phyloP scores from a whole-genome alignment of 805 yeast genomes.

The Kodamaea leandrae region DNA sequence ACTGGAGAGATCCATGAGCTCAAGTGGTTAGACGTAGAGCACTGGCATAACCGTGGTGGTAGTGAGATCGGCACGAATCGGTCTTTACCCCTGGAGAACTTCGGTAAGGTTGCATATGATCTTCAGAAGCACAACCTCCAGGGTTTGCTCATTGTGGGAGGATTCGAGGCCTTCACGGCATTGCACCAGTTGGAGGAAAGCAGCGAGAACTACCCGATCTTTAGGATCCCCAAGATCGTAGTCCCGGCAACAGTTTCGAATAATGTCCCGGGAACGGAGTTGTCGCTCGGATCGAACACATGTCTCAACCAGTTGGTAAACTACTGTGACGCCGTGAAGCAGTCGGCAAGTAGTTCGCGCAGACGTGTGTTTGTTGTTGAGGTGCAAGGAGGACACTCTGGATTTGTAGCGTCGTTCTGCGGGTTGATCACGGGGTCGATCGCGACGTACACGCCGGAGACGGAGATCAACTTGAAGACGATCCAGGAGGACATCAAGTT shows the following conservation, averaged over 20 bases:
- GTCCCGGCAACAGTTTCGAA: slow-evolving; percentile 80
- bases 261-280: slow-evolving; percentile 81
- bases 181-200: slow-evolving; percentile 63
- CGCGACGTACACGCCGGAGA: slow-evolving; percentile 76
- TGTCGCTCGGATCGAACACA: slow-evolving; percentile 73
- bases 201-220: slow-evolving; percentile 61
- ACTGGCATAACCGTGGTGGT: slow-evolving; percentile 75
- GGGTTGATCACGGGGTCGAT: slow-evolving; percentile 71
- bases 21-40: slow-evolving; percentile 67
- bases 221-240: slow-evolving; percentile 73
- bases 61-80: slow-evolving; percentile 82
- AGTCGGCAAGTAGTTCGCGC: slow-evolving; percentile 75
- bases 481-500: slow-evolving; percentile 64
- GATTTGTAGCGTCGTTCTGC: slow-evolving; percentile 68
- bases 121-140: slow-evolving; percentile 66
- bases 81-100: slow-evolving; percentile 62
- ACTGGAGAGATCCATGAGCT: slow-evolving; percentile 60
- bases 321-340: slow-evolving; percentile 77
- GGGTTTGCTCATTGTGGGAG: slow-evolving; percentile 75
- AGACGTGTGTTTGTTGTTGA: slow-evolving; percentile 78
- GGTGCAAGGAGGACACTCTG: slow-evolving; percentile 84
- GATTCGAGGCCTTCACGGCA: slow-evolving; percentile 77
- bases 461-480: slow-evolving; percentile 56
- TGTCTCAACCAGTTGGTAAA: slow-evolving; percentile 67
- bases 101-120: slow-evolving; percentile 69